Percentiles rank a stretch among this genome's conserved stretches.
Evolutionary conservation across 2,329 filamentous ascomycete species (phyloP).

Genomic region (Pseudophaeomoniella oleicola): DNA sequence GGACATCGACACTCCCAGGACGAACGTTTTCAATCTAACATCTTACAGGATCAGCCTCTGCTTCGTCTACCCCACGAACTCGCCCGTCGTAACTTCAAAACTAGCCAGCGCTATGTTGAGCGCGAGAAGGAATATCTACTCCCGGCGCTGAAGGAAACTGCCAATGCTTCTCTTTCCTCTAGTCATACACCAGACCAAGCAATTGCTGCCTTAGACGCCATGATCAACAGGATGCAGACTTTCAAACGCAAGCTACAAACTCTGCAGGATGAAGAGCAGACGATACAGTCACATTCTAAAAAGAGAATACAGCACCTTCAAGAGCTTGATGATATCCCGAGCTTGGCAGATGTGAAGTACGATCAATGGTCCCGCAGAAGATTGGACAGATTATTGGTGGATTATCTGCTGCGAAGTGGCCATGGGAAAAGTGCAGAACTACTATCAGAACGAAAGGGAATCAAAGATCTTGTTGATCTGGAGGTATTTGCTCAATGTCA

Average conservation of each 20-base stretch:
- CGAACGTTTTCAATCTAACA: constrained; percentile 5
- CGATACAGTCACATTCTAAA: constrained; percentile 59
- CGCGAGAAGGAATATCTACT: constrained; percentile 32
- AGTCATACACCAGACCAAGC: constrained; percentile 52
- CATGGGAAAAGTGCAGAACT: constrained; percentile 64
- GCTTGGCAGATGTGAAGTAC: constrained; percentile 82
- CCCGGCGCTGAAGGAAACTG: constrained; percentile 33
- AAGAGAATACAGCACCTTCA: constrained; percentile 69
- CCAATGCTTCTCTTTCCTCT: constrained; percentile 50
- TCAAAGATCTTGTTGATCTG: constrained; percentile 73
- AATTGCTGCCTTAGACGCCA: constrained; percentile 67
- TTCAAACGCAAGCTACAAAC: constrained; percentile 74
- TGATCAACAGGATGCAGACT: constrained; percentile 71
- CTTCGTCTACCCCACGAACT: constrained; percentile 87
- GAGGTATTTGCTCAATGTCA: constrained; percentile 76
- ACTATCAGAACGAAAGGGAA: constrained; percentile 59
- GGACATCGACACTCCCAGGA: constrained; percentile 4
- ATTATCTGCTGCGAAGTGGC: constrained; percentile 76
- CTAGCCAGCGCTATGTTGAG: constrained; percentile 38
- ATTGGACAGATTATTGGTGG: constrained; percentile 74
- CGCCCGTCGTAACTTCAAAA: constrained; percentile 85
- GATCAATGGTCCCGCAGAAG: constrained; percentile 75
- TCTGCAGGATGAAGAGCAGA: constrained; percentile 65
- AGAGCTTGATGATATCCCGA: constrained; percentile 64
- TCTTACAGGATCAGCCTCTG: constrained; percentile 70